A percentile compares a stretch with the other conserved stretches of the same genome.
Conservation (phyloP, 176 grass and related monocot genomes). For the Carex myosuroides region DNA sequence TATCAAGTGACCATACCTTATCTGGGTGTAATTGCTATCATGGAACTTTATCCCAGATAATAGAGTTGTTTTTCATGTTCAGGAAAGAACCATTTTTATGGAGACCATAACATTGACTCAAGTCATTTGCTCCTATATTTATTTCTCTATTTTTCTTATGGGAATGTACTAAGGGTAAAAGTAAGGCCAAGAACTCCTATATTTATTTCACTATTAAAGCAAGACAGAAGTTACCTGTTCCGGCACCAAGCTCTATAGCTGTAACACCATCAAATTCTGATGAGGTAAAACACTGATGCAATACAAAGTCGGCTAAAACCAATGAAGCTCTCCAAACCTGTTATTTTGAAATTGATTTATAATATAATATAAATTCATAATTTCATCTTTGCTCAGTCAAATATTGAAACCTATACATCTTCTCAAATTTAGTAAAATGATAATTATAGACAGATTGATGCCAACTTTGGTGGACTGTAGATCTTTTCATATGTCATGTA, state of each 20-base stretch:
- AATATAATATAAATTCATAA: background rate
- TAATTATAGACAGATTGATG: background rate
- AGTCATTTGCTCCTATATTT: background rate
- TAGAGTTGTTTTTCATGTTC: background rate
- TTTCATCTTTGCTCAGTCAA: background rate
- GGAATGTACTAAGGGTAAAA: background rate
- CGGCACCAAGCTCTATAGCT: constrained; percentile 73
- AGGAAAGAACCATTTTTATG: background rate
- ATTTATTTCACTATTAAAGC: constrained; percentile 5
- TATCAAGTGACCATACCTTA: background rate
- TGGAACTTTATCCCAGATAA: background rate
- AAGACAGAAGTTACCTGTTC: constrained; percentile 44
- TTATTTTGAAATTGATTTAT: background rate
- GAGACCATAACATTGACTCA: background rate
- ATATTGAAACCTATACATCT: background rate
- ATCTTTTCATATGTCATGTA: background rate
- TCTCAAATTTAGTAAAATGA: too few species aligned
- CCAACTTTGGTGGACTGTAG: background rate
- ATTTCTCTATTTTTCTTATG: background rate
- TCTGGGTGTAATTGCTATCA: background rate
- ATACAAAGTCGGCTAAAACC: constrained; percentile 52
- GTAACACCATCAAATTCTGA: constrained; percentile 51
- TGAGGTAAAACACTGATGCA: constrained; percentile 58
- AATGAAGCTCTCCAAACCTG: constrained; percentile 85
- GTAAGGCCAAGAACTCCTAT: background rate